These are phyloP conservation scores for Neocucurbitaria cava DNA, from an alignment of 2,329 filamentous ascomycete genomes.

Conservation along the genomic window DNA sequence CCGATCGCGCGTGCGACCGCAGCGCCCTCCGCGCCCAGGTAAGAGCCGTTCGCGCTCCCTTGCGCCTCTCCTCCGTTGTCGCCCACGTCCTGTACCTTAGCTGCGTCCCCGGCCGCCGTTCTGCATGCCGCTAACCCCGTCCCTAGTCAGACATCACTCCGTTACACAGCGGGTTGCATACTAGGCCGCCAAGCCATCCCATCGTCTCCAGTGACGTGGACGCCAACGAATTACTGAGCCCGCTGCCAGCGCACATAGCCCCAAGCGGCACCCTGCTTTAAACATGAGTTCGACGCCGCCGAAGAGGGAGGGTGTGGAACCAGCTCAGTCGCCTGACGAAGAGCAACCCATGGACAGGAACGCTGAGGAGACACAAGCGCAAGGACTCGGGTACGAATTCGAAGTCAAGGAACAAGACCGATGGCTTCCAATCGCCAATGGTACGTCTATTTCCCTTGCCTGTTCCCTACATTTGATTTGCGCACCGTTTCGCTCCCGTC, in stretches of 20 bases:
- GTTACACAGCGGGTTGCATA: constrained; percentile 47
- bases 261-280: constrained; percentile 66
- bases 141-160: constrained; percentile 28
- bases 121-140: constrained; percentile 46
- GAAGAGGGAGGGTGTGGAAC: constrained; percentile 88
- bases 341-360: constrained; percentile 91
- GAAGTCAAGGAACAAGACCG: constrained; percentile 99
- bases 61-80: constrained; percentile 21
- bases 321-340: constrained; percentile 90
- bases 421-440: constrained; percentile 99
- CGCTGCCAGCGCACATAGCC: constrained; percentile 52
- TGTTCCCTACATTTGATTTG: constrained; percentile 48
- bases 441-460: constrained; percentile 69
- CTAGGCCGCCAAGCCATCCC: constrained; percentile 42
- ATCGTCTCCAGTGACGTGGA: constrained; percentile 47
- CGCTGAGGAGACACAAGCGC: constrained; percentile 76
- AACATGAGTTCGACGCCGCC: constrained; percentile 92
- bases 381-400: constrained; percentile 84
- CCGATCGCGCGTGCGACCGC: background rate
- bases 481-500: constrained; percentile 35
- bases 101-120: constrained; percentile 20
- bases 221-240: constrained; percentile 47
- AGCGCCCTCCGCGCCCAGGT: constrained; percentile 1
- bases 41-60: constrained; percentile 15
- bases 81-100: constrained; percentile 27